Evolutionary conservation across 768 basidiomycete genomes (phyloP).

Genomic region (Podaxis sp.): DNA sequence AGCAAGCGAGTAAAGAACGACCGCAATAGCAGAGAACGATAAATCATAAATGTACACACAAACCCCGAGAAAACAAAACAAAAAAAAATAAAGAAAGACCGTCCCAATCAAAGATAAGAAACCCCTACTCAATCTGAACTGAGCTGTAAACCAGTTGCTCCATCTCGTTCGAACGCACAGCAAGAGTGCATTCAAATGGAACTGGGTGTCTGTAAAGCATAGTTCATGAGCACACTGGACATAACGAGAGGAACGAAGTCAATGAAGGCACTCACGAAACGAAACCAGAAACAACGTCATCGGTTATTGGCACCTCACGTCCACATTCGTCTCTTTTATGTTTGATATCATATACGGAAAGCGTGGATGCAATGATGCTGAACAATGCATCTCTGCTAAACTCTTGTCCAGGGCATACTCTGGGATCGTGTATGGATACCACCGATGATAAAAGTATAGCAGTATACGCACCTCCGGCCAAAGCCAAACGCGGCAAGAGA

Average conservation of each 20-base stretch:
- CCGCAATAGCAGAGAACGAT: neutral
- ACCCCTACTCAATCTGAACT: slow-evolving; percentile 1
- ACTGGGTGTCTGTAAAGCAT: neutral
- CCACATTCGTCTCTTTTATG: slow-evolving; percentile 14
- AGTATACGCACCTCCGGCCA: slow-evolving; percentile 21
- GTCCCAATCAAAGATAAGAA: neutral
- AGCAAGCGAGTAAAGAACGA: neutral
- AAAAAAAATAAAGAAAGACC: neutral
- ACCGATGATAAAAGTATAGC: neutral
- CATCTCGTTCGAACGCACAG: neutral
- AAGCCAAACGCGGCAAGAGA: slow-evolving; percentile 23
- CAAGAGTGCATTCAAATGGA: neutral
- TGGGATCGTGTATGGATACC: neutral
- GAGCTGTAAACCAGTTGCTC: slow-evolving; percentile 4
- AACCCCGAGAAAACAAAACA: neutral
- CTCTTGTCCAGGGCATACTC: slow-evolving; percentile 42
- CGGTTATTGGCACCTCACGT: neutral
- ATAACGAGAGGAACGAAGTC: neutral
- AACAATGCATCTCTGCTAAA: slow-evolving; percentile 42
- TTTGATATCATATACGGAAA: slow-evolving; percentile 19
- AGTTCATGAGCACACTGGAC: neutral
- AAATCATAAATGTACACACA: neutral
- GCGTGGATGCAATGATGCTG: slow-evolving; percentile 19
- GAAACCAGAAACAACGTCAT: slow-evolving; percentile 8
- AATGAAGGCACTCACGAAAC: slow-evolving; percentile 7